Percentiles rank a stretch among this genome's conserved stretches.
These are phyloP conservation scores for Pleurozium schreberi DNA, from an alignment of 225 moss, liverwort and hornwort genomes.

Conservation along the genomic window DNA sequence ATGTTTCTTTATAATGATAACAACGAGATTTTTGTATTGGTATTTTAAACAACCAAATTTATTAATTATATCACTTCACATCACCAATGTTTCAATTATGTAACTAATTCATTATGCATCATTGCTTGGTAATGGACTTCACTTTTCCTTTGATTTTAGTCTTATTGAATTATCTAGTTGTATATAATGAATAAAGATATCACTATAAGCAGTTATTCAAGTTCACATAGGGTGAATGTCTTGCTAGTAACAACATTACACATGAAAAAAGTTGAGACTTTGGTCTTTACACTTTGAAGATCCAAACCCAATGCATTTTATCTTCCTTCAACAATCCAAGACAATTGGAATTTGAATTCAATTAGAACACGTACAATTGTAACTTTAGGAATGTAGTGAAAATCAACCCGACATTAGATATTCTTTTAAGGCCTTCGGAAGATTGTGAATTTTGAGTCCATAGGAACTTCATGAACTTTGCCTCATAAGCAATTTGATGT, in stretches of 20 bases:
- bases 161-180: neutral
- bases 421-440: too few relatives aligned
- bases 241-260: neutral
- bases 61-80: too few relatives aligned
- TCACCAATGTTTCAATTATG: too few relatives aligned
- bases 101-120: too few relatives aligned
- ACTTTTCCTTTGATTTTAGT: too few relatives aligned
- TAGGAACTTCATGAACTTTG: too few relatives aligned
- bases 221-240: neutral
- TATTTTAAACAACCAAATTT: too few relatives aligned
- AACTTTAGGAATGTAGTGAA: accelerated
- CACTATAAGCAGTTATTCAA: neutral
- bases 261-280: neutral
- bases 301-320: accelerated
- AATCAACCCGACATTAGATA: too few relatives aligned
- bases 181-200: neutral
- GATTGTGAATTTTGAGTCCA: too few relatives aligned
- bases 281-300: neutral
- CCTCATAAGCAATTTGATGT: too few relatives aligned
- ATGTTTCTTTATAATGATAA: neutral
- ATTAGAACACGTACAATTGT: accelerated
- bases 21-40: neutral
- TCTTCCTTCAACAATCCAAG: neutral
- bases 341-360: neutral
- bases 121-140: too few relatives aligned